phyloP scores from a whole-genome alignment of 73 alveolate genomes.

The Paraurostyla sp. region DNA sequence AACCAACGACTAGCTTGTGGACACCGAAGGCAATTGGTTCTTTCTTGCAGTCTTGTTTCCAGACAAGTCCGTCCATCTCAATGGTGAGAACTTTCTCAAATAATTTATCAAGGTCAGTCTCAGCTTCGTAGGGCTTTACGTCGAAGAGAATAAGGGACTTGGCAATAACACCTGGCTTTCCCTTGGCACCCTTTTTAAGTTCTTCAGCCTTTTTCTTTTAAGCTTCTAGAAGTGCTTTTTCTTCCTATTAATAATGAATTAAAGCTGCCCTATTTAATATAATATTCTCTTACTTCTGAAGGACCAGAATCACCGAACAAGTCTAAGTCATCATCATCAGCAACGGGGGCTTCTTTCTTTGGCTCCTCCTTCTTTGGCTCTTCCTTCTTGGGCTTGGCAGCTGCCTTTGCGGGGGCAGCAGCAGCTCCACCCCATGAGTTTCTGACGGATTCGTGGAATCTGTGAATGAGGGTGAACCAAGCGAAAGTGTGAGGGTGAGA shows the following conservation, averaged over 20 bases:
- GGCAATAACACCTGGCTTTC: conserved; percentile 62
- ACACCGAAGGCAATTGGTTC: conserved; percentile 93
- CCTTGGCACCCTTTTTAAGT: conserved; percentile 38
- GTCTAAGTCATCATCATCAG: conserved; percentile 39
- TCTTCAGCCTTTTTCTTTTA: conserved; percentile 39
- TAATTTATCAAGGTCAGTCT: conserved; percentile 90
- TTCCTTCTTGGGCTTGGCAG: conserved; percentile 52
- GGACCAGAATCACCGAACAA: conserved; percentile 37
- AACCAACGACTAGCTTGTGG: conserved; percentile 86
- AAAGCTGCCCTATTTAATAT: conserved; percentile 29
- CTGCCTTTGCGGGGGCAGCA: conserved; percentile 28
- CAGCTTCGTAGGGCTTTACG: conserved; percentile 90
- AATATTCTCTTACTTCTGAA: not conserved
- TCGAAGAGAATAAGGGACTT: conserved; percentile 87
- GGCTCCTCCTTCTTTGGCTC: conserved; percentile 55
- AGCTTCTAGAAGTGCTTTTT: conserved; percentile 3
- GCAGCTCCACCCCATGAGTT: conserved; percentile 64
- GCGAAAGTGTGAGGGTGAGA: conserved; percentile 59
- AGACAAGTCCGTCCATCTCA: conserved; percentile 87
- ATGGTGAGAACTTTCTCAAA: conserved; percentile 81
- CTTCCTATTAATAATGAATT: conserved; percentile 41
- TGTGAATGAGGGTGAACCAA: conserved; percentile 62
- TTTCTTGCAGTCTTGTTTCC: conserved; percentile 89
- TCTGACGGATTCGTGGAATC: conserved; percentile 52
- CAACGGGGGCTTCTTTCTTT: conserved; percentile 17